A percentile compares a stretch with the other conserved stretches of the same genome.
These are phyloP conservation scores for Pythium vanterpoolii DNA, from an alignment of 352 stramenopile genomes.

Conservation along the genomic window DNA sequence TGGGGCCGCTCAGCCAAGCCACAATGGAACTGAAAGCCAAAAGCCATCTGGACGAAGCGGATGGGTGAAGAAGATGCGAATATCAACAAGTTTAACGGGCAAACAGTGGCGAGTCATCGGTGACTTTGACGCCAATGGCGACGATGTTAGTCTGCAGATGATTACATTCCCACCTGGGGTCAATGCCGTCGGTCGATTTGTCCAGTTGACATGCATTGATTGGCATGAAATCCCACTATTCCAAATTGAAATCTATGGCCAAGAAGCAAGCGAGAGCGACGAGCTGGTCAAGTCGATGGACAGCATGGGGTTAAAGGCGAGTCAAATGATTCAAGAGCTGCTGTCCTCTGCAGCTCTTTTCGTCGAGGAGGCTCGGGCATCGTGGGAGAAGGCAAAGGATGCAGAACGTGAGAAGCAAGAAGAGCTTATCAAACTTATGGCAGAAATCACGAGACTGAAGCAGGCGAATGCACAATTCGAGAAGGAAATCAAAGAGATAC, in stretches of 20 bases:
- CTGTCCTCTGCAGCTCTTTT: constrained; percentile 47
- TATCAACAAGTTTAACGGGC: constrained; percentile 59
- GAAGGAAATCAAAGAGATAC: constrained; percentile 50
- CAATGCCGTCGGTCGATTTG: constrained; percentile 46
- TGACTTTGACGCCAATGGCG: constrained; percentile 57
- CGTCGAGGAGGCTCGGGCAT: constrained; percentile 58
- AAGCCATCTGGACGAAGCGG: constrained; percentile 22
- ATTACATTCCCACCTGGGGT: constrained; percentile 30
- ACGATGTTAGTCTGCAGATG: constrained; percentile 28
- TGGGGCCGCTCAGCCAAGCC: neutral
- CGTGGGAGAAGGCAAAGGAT: constrained; percentile 74
- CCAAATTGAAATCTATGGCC: constrained; percentile 67
- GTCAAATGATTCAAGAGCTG: constrained; percentile 47
- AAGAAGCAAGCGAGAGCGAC: constrained; percentile 53
- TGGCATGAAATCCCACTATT: constrained; percentile 60
- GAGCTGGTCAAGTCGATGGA: constrained; percentile 39
- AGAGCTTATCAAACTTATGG: constrained; percentile 64
- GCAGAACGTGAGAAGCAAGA: constrained; percentile 77
- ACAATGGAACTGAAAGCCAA: neutral
- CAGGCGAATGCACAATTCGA: constrained; percentile 43
- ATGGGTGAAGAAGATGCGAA: constrained; percentile 63
- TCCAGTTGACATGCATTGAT: constrained; percentile 63
- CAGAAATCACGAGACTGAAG: constrained; percentile 61
- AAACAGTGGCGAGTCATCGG: constrained; percentile 56
- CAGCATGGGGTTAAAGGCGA: constrained; percentile 35